Percentiles rank a stretch among this genome's conserved stretches.
phyloP scores from a whole-genome alignment of 1,284 basidiomycete species.

The Melampsora abietis-canadensis region DNA sequence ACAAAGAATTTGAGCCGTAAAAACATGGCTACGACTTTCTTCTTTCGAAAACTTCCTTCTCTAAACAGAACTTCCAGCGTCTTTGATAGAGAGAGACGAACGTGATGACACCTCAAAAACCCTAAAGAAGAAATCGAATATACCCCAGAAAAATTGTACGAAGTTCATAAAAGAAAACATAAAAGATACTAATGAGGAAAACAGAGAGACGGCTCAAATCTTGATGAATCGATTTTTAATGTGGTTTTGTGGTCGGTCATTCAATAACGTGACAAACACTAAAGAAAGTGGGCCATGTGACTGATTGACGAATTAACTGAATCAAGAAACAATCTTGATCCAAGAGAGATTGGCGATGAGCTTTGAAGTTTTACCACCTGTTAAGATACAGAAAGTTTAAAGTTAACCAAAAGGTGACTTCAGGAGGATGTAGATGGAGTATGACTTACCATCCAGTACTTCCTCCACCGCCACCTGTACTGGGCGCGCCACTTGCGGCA shows the following conservation, averaged over 20 bases:
- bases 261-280: background rate
- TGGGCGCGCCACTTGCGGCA: conserved; percentile 49
- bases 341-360: too few relatives aligned
- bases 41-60: conserved; percentile 2
- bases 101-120: background rate
- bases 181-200: too few relatives aligned
- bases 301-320: background rate
- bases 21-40: background rate
- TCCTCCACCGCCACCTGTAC: conserved; percentile 49
- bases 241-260: background rate
- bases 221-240: too few relatives aligned
- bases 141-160: conserved; percentile 5
- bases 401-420: conserved; percentile 1
- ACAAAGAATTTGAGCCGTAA: too few relatives aligned
- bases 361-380: background rate
- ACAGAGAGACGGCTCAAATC: too few relatives aligned
- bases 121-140: conserved; percentile 1
- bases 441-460: conserved; percentile 45
- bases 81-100: background rate
- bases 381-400: too few relatives aligned
- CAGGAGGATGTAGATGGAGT: conserved; percentile 17
- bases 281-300: background rate
- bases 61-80: conserved; percentile 3
- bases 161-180: background rate
- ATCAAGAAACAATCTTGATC: too few relatives aligned